Evolutionary conservation across 768 basidiomycete genomes (phyloP).

Genomic region (Chalciporus piperatus): DNA sequence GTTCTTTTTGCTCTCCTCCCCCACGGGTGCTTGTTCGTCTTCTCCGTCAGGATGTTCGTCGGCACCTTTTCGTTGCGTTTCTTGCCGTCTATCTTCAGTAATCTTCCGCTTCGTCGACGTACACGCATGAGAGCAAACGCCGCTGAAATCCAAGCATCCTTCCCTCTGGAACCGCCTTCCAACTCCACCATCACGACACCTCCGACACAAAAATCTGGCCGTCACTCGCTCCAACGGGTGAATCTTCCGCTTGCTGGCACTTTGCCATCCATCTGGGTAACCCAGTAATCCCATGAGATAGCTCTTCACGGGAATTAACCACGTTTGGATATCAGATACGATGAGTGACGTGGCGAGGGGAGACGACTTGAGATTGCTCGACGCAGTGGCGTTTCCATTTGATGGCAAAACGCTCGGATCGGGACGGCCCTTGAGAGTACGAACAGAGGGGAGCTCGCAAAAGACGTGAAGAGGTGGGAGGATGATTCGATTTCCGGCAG

Average conservation of each 20-base stretch:
- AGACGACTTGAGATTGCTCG: constrained; percentile 22
- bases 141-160: constrained; percentile 52
- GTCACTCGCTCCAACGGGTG: constrained; percentile 59
- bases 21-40: constrained; percentile 21
- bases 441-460: constrained; percentile 46
- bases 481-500: constrained; percentile 11
- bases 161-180: constrained; percentile 35
- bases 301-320: constrained; percentile 45
- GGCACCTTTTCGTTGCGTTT: background rate
- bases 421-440: constrained; percentile 29
- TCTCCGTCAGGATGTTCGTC: background rate
- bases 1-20: constrained; percentile 1
- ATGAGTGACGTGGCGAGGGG: constrained; percentile 38
- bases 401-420: constrained; percentile 8
- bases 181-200: constrained; percentile 41
- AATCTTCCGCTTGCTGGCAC: constrained; percentile 41
- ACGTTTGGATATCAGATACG: constrained; percentile 42
- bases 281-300: constrained; percentile 49
- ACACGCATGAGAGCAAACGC: constrained; percentile 62
- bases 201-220: constrained; percentile 56
- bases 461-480: constrained; percentile 51
- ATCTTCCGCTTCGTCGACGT: constrained; percentile 2
- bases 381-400: background rate
- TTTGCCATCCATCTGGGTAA: constrained; percentile 46
- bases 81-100: background rate